A percentile compares a stretch with the other conserved stretches of the same genome.
phyloP scores from a whole-genome alignment of 2,329 filamentous ascomycete species.

The Penicillium frequentans region DNA sequence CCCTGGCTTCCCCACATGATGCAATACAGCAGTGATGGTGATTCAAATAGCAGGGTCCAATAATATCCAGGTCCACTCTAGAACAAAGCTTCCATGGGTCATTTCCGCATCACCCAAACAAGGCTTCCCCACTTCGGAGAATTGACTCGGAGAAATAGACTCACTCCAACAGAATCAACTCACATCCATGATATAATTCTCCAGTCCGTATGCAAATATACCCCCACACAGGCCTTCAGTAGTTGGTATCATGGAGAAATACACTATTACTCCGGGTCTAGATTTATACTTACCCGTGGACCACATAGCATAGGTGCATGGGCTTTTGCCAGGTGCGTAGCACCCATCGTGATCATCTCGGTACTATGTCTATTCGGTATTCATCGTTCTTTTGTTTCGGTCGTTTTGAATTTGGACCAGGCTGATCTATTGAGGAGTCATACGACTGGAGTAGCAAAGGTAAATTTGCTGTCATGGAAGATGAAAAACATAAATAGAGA shows the following conservation, averaged over 20 bases:
- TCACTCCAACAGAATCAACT: background rate
- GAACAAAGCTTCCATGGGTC: background rate
- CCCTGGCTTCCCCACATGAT: too few relatives aligned
- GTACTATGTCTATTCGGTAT: background rate
- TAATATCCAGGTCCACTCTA: too few relatives aligned
- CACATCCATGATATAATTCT: background rate
- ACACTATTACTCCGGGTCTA: conserved; percentile 6
- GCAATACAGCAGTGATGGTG: too few relatives aligned
- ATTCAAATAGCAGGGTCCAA: too few relatives aligned
- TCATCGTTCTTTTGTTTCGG: background rate
- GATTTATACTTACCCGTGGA: background rate
- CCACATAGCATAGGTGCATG: background rate
- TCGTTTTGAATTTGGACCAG: background rate
- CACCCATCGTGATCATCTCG: background rate
- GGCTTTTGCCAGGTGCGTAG: background rate
- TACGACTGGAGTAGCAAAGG: background rate
- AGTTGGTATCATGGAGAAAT: background rate
- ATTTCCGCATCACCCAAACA: background rate
- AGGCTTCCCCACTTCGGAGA: background rate
- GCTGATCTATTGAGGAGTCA: background rate
- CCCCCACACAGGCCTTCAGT: background rate
- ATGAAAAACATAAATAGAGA: background rate
- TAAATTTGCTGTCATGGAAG: background rate
- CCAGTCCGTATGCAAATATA: background rate
- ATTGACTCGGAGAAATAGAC: background rate